These are phyloP conservation scores for Pythium brachiatum DNA, from an alignment of 352 stramenopile genomes.

Conservation along the genomic window DNA sequence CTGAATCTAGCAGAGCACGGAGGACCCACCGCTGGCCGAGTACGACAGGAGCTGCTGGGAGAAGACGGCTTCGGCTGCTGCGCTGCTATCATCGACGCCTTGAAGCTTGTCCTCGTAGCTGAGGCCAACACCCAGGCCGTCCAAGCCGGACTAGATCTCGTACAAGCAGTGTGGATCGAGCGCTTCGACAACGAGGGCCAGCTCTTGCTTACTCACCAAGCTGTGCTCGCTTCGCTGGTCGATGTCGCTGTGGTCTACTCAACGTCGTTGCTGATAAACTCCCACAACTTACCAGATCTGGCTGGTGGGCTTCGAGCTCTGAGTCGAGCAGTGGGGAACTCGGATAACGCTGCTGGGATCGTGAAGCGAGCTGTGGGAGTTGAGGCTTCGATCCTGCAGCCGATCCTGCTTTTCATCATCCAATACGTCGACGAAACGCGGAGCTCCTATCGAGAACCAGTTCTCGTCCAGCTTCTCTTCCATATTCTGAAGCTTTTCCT, in stretches of 20 bases:
- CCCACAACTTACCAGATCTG: neutral
- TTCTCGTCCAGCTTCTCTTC: constrained; percentile 4
- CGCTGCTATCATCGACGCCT: neutral
- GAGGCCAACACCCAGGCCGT: neutral
- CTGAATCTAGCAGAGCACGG: constrained; percentile 11
- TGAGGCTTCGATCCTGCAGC: neutral
- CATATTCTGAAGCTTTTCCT: constrained; percentile 6
- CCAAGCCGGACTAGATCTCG: constrained; percentile 1
- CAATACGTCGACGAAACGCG: constrained; percentile 12
- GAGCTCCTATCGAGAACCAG: constrained; percentile 7
- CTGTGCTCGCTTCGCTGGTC: neutral
- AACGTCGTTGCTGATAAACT: neutral
- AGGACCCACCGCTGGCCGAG: neutral
- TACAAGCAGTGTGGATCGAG: constrained; percentile 19
- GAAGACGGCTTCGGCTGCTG: neutral
- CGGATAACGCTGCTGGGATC: neutral
- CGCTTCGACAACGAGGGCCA: constrained; percentile 15
- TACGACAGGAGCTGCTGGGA: constrained; percentile 12
- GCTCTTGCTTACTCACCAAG: neutral
- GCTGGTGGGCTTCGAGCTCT: neutral
- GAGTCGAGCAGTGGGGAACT: neutral
- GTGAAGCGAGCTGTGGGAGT: neutral
- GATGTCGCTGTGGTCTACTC: neutral
- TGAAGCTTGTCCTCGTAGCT: neutral
- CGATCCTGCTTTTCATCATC: constrained; percentile 11